phyloP scores from a whole-genome alignment of 805 yeast species.

The Ogataea pini region DNA sequence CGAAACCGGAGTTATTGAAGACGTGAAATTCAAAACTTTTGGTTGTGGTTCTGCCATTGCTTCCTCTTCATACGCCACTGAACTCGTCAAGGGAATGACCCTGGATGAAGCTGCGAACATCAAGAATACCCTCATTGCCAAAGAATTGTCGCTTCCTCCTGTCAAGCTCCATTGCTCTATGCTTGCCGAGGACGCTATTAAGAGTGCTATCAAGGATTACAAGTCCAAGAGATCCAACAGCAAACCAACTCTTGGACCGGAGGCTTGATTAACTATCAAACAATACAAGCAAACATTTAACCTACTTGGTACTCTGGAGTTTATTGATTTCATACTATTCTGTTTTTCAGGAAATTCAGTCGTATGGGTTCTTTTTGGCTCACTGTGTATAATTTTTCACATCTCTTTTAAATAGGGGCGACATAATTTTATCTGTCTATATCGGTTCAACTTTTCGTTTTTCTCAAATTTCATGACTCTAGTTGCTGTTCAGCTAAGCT shows the following conservation, averaged over 20 bases:
- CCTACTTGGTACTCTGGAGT: neutral
- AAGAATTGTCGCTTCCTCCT: slow-evolving; percentile 92
- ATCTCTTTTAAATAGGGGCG: neutral
- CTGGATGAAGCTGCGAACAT: slow-evolving; percentile 90
- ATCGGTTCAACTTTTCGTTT: slow-evolving; percentile 1
- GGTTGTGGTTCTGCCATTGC: slow-evolving; percentile 99
- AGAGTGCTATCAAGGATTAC: slow-evolving; percentile 95
- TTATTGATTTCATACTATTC: slow-evolving; percentile 4
- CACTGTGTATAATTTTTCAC: neutral
- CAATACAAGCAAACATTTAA: neutral
- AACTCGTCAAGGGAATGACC: slow-evolving; percentile 90
- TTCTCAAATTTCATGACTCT: slow-evolving; percentile 10
- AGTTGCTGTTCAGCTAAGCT: slow-evolving; percentile 44
- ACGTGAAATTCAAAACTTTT: slow-evolving; percentile 96
- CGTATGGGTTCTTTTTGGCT: neutral
- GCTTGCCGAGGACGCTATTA: slow-evolving; percentile 99
- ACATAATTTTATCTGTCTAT: slow-evolving; percentile 6
- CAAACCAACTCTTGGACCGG: slow-evolving; percentile 64
- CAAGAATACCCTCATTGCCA: slow-evolving; percentile 92
- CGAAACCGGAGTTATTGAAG: slow-evolving; percentile 84
- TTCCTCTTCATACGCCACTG: slow-evolving; percentile 91
- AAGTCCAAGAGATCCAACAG: slow-evolving; percentile 66
- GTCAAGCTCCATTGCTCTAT: slow-evolving; percentile 97
- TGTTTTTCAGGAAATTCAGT: neutral
- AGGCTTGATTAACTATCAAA: slow-evolving; percentile 34